Evolutionary conservation across 768 basidiomycete species (phyloP), one percentile per base, ranked within the genome.

Genomic region (Kwoniella bestiolae): DNA sequence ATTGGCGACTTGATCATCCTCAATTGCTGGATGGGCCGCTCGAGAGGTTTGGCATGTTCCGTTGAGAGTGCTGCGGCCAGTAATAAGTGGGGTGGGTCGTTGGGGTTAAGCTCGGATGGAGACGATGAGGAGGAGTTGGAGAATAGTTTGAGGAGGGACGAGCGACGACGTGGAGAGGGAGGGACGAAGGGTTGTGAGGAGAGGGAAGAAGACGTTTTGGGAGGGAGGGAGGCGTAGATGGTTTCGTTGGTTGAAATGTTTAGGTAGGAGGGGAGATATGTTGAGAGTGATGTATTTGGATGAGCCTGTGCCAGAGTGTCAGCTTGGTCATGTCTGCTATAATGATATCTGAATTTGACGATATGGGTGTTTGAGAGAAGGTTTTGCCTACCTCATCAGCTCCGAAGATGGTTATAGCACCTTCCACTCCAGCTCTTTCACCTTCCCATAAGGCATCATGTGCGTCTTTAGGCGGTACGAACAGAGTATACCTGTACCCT

Each of bases 361-460:
- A 41, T 41, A 14, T 41, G 38, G 12, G 38, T 41, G 18, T 41
- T 41, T 18, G 38, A 41, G 1, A 41, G 2, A 41, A 18, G 1
- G 34, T 0, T 0, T 8, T 41, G 56, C 79, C 38, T 44, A 82
- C 90, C 44, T 89, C 86, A 72, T 97, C 92, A 5, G 91, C 92
- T 25, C 86, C 84, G 76, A 99, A 96, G 64, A 90, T 82, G 12
- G 80, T 70, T 55, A 86, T 83, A 0, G 87, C 88, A 32, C 90
- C 89, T 5, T 85, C 82, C 31, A 88, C 83, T 29, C 89, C 85
- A 12, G 92, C 91, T 50, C 86, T 85, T 38, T 92, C 88, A 11
- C 96, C 96, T 46, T 95, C 91, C 96, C 96, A 99, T 70, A 91
- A 87, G 77, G 93, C 92, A 72, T 90, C 89, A 16, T 84, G 83